Evolutionary conservation across 345 rosid species (phyloP).

Genomic region (Dipteronia dyeriana): DNA sequence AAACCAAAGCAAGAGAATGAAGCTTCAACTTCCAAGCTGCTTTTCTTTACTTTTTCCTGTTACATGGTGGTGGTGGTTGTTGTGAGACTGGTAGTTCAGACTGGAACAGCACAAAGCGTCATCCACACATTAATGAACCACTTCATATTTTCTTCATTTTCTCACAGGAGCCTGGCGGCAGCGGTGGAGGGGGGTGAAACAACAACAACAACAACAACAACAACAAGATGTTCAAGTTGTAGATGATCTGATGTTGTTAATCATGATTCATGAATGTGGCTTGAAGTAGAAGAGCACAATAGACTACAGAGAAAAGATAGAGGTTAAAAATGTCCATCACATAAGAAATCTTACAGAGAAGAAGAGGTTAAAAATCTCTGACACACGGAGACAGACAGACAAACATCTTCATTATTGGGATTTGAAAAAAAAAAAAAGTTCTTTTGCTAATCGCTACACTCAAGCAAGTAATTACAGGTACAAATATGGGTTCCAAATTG

Average conservation of each 20-base stretch:
- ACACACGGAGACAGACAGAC: conserved; percentile 4
- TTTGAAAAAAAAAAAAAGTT: too few species aligned
- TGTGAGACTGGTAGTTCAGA: conserved; percentile 13
- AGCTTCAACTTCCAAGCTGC: too few species aligned
- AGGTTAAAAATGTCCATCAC: neutral
- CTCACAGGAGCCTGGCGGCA: neutral
- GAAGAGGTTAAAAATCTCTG: conserved; percentile 12
- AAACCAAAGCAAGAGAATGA: too few species aligned
- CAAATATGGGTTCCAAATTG: neutral
- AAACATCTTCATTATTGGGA: conserved; percentile 31
- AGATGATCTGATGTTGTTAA: too few species aligned
- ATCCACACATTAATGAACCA: neutral
- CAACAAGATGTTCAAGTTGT: too few species aligned
- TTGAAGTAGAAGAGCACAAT: neutral
- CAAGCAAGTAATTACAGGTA: too few species aligned
- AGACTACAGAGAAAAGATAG: neutral
- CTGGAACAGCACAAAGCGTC: neutral
- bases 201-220: too few species aligned
- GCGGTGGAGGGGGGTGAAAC: too few species aligned
- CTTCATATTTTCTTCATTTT: neutral
- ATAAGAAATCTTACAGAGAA: too few species aligned
- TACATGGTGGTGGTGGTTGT: conserved; percentile 1
- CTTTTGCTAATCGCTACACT: too few species aligned
- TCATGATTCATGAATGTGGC: too few species aligned
- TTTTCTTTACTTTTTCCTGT: too few species aligned